phyloP scores from a whole-genome alignment of 2,329 filamentous ascomycete species.

The Colletotrichum endophyticum region DNA sequence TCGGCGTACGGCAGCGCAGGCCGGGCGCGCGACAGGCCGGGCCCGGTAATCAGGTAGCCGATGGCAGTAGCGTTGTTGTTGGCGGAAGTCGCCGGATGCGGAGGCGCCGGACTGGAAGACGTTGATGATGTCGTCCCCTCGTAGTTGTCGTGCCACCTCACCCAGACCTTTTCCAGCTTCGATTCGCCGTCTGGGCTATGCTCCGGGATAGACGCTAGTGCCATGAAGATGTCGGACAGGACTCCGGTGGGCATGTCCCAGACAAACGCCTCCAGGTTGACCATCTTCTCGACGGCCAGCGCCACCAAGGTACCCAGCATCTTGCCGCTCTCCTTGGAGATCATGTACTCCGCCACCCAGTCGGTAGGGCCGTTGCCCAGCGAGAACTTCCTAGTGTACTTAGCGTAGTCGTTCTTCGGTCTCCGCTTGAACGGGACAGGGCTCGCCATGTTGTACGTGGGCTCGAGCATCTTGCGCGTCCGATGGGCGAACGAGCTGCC shows the following conservation, averaged over 20 bases:
- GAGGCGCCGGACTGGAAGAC: slow-evolving; percentile 31
- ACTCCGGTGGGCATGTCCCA: slow-evolving; percentile 93
- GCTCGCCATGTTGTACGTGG: slow-evolving; percentile 9
- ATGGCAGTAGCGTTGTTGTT: slow-evolving; percentile 46
- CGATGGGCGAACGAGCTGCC: slow-evolving; percentile 53
- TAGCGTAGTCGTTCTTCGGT: slow-evolving; percentile 71
- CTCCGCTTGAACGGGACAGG: slow-evolving; percentile 16
- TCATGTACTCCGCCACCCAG: slow-evolving; percentile 83
- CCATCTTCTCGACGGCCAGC: slow-evolving; percentile 80
- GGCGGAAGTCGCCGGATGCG: slow-evolving; percentile 28
- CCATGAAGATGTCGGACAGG: slow-evolving; percentile 80
- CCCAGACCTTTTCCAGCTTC: slow-evolving; percentile 76
- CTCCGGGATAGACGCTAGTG: slow-evolving; percentile 73
- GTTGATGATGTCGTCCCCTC: slow-evolving; percentile 41
- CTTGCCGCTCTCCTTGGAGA: slow-evolving; percentile 83
- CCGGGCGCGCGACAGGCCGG: slow-evolving; percentile 30
- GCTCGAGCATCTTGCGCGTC: slow-evolving; percentile 37
- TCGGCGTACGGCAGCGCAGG: slow-evolving; percentile 54
- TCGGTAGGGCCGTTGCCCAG: slow-evolving; percentile 80
- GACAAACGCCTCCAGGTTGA: slow-evolving; percentile 79
- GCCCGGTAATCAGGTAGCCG: slow-evolving; percentile 39
- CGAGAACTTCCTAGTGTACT: slow-evolving; percentile 82
- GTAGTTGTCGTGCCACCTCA: slow-evolving; percentile 82
- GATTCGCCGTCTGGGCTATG: slow-evolving; percentile 62
- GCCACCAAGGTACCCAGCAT: slow-evolving; percentile 87